Conservation (phyloP, 23 red algal genomes). For the Gracilariopsis chorda region DNA sequence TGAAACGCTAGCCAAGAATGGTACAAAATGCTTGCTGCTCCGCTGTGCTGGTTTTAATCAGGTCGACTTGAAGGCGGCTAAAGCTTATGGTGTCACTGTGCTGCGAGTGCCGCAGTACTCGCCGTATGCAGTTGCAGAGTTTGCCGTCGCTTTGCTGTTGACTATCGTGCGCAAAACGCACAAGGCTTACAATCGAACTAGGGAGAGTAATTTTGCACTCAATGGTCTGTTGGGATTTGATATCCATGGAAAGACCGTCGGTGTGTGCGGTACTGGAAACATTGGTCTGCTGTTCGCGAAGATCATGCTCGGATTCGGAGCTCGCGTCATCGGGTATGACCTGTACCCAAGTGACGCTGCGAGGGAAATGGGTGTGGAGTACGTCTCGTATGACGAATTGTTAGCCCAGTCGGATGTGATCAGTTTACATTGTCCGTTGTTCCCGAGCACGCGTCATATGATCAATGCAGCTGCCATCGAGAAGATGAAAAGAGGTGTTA, state of each 20-base stretch:
- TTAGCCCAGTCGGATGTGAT: conserved; percentile 41
- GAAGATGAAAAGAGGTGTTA: conserved; percentile 73
- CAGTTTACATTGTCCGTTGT: conserved; percentile 77
- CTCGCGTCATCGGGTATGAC: conserved; percentile 65
- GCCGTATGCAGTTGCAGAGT: conserved; percentile 75
- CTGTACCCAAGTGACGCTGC: conserved; percentile 8
- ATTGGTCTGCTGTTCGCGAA: conserved; percentile 61
- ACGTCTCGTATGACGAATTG: conserved; percentile 46
- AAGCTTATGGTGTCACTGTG: conserved; percentile 42
- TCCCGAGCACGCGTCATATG: conserved; percentile 64
- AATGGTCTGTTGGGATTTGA: conserved; percentile 72
- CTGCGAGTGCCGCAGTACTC: conserved; percentile 79
- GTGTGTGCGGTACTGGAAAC: conserved; percentile 72
- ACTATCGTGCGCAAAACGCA: conserved; percentile 64
- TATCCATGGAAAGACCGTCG: conserved; percentile 65
- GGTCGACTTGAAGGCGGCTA: conserved; percentile 65
- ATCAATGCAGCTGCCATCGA: conserved; percentile 28
- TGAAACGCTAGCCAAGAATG: not conserved
- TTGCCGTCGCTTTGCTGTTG: conserved; percentile 69
- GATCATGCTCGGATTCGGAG: conserved; percentile 67
- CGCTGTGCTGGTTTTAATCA: conserved; percentile 86
- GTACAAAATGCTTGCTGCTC: conserved; percentile 38
- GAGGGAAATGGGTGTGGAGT: conserved; percentile 61
- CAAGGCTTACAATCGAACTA: conserved; percentile 75
- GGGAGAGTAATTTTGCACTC: conserved; percentile 78